Evolutionary conservation across 2,329 filamentous ascomycete species (phyloP), one percentile per base, ranked within the genome.

Genomic region (Neofusicoccum umdonicola): DNA sequence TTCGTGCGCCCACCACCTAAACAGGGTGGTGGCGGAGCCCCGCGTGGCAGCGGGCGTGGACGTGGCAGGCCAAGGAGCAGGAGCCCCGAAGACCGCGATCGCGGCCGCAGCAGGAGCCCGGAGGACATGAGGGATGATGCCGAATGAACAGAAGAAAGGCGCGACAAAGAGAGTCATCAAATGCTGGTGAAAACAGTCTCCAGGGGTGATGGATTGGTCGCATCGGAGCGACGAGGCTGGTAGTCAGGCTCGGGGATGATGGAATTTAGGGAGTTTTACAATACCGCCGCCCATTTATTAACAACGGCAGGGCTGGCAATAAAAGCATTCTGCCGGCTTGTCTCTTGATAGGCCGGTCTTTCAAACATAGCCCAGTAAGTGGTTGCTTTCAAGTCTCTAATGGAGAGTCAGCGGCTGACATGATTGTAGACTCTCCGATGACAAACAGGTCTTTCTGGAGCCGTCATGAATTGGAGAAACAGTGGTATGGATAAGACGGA

Each of bases 1-100:
- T 95, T 95, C 74, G 91, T 95, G 66, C 83, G 91, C 56, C 91
- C 91, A 65, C 91, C 91, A 15, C 90, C 77, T 3, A 72, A 72
- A 31, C 70, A 74, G 70, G 70, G 68, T 69, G 71, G 71, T 67
- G 73, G 71, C 47, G 73, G 70, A 17, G 73, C 70, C 11, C 72
- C 73, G n/a, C 68, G 72, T 12, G 71, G 68, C 12, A 58, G 52
- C 37, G 44, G 64, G 8, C 35, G 44, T 45, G 51, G 66, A 60
- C 47, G 65, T 52, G 73, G 72, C 19, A 74, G 78, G 66, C 73
- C 75, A 27, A 73, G 80, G 62, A 82, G 80, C 69, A 73, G 79
- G 63, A 82, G 80, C 67, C 80, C 80, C 8, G 79, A 76, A 9
- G 75, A 73, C 50, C 56, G 56, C 2, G 76, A 75, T 13, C 72